These are phyloP conservation scores for Trichoderma afroharzianum DNA, from an alignment of 2,329 filamentous ascomycete species.

Conservation along the genomic window DNA sequence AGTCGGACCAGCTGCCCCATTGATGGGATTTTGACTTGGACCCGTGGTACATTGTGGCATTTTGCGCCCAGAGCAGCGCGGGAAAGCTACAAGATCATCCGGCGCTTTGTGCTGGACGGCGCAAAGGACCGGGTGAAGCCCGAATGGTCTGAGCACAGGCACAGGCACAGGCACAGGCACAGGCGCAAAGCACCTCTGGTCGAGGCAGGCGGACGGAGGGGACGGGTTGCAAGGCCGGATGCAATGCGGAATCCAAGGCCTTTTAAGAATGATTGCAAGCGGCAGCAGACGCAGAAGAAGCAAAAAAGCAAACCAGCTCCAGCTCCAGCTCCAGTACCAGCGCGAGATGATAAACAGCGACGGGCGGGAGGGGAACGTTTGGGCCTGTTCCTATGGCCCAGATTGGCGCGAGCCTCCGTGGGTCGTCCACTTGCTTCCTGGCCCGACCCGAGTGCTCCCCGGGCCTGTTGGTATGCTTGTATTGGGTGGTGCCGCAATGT, in stretches of 20 bases:
- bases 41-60: slow-evolving; percentile 31
- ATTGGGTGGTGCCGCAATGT: slow-evolving; percentile 15
- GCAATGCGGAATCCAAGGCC: slow-evolving; percentile 14
- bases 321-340: not conserved
- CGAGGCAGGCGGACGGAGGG: slow-evolving; percentile 15
- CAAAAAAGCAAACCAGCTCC: not conserved
- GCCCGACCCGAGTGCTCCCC: slow-evolving; percentile 15
- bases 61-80: slow-evolving; percentile 21
- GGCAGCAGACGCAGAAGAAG: not conserved
- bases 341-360: slow-evolving; percentile 19
- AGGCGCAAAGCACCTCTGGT: slow-evolving; percentile 14
- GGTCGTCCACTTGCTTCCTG: slow-evolving; percentile 18
- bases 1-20: slow-evolving; percentile 29
- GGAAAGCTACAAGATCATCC: slow-evolving; percentile 18
- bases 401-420: slow-evolving; percentile 19
- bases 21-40: slow-evolving; percentile 26
- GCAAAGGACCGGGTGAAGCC: slow-evolving; percentile 14
- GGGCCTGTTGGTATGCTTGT: slow-evolving; percentile 15
- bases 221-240: slow-evolving; percentile 19
- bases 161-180: slow-evolving; percentile 11
- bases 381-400: slow-evolving; percentile 17
- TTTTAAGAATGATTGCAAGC: slow-evolving; percentile 8
- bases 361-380: slow-evolving; percentile 18
- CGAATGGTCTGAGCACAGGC: not conserved
- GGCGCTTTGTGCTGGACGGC: slow-evolving; percentile 15